Base-by-base conservation (phyloP, 441 rosid genomes). In the California macrophylla region DNA sequence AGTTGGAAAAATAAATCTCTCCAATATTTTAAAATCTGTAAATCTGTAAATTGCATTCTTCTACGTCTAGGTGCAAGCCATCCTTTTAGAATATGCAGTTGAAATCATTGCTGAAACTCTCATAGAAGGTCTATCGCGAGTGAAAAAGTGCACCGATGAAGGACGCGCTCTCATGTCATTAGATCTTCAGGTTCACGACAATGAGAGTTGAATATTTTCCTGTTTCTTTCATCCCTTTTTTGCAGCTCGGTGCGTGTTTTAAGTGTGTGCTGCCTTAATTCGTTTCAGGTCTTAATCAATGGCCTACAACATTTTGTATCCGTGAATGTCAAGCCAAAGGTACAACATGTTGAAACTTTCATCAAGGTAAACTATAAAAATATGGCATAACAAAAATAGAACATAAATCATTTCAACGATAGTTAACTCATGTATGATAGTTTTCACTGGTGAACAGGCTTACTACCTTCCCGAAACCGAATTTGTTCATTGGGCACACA, bases 381-480 rank as follows among this genome's bases (percentile, higher is more conserved):
- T 18, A 52, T 9, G 1, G 25, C 7, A 52, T 52, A 18, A 18
- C 28, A 8, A 0, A 54, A 6, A 54, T 6, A 2, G 26, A 54
- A 54, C 26, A 23, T 1, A n/a, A 25, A 58, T 3, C 63, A 9
- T 30, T 4, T 18, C 52, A 36, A 20, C 67, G 50, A 20, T 34
- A 6, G 50, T 67, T 61, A 71, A 74, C 47, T 13, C 21, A 52
- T 4, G 1, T 40, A 12, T 40, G 6, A 29, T 20, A 54, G 29
- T 64, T 64, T 77, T n/a, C 23, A 67, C 67, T 36, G 67, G 3
- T 52, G 40, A 66, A 70, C 88, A 95, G 99, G 98, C 92, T 42
- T 92, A 86, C 82, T 92, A 95, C 81, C 90, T 94, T 23, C 98
- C 99, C 0, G 97, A 92, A 78, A 92, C 98, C 0, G 99, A 95